These are phyloP conservation scores for Saccharomyces eubayanus DNA, from an alignment of 805 yeast genomes.

Conservation along the genomic window DNA sequence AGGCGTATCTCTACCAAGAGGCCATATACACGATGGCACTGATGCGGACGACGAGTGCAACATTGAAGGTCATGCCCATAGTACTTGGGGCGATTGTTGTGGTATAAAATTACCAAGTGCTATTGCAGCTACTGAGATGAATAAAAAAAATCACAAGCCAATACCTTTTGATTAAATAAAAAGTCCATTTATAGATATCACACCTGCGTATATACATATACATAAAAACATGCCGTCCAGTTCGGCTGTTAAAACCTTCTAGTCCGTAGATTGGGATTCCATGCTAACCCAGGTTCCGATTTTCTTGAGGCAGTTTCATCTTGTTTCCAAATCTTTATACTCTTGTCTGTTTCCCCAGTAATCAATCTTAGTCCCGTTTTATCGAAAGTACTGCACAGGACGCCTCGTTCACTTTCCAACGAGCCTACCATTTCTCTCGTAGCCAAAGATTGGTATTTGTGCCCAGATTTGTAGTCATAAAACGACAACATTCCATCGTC, in stretches of 20 bases:
- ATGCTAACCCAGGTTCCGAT: slow-evolving; percentile 25
- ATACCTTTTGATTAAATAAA: slow-evolving; percentile 57
- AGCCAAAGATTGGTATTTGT: slow-evolving; percentile 43
- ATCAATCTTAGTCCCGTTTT: slow-evolving; percentile 69
- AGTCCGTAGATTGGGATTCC: slow-evolving; percentile 25
- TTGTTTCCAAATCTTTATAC: slow-evolving; percentile 66
- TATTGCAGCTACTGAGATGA: slow-evolving; percentile 70
- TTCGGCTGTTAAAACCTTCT: slow-evolving; percentile 20
- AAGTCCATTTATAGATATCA: not conserved
- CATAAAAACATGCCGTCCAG: not conserved
- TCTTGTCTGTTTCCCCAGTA: slow-evolving; percentile 87
- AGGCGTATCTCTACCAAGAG: slow-evolving; percentile 42
- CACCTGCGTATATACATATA: not conserved
- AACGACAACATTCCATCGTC: slow-evolving; percentile 74
- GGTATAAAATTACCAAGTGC: slow-evolving; percentile 96
- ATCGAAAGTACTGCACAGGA: slow-evolving; percentile 68
- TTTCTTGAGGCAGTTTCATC: slow-evolving; percentile 28
- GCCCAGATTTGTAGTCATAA: slow-evolving; percentile 71
- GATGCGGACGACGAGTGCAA: slow-evolving; percentile 25
- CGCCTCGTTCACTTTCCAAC: slow-evolving; percentile 53
- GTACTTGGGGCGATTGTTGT: slow-evolving; percentile 95
- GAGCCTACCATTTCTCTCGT: slow-evolving; percentile 67
- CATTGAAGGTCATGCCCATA: slow-evolving; percentile 30
- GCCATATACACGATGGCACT: slow-evolving; percentile 17
- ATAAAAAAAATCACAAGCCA: slow-evolving; percentile 32